Evolutionary conservation across 2,329 filamentous ascomycete species (phyloP).

Genomic region (Penicillium sp.): DNA sequence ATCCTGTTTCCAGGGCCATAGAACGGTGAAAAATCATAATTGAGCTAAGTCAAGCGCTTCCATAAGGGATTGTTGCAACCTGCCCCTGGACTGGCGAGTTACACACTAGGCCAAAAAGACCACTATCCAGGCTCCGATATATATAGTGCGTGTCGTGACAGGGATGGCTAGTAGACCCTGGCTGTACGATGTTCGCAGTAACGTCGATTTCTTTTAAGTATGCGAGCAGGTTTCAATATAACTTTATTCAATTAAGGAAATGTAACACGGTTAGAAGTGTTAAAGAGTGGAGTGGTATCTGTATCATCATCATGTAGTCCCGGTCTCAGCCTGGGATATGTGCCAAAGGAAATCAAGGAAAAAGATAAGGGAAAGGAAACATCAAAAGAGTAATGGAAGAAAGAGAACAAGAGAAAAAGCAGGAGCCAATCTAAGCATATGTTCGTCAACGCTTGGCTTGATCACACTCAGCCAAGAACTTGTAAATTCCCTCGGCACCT

Average conservation of each 20-base stretch:
- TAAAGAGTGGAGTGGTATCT: slow-evolving; percentile 21
- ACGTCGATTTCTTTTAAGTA: neutral
- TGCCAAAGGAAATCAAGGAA: neutral
- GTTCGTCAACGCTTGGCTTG: slow-evolving; percentile 28
- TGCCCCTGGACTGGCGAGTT: no score
- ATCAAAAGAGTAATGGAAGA: neutral
- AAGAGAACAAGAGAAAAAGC: neutral
- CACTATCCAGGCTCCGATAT: no score
- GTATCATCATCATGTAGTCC: slow-evolving; percentile 13
- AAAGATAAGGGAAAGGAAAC: slow-evolving; percentile 1
- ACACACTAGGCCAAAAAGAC: no score
- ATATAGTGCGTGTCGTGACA: no score
- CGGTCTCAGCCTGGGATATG: slow-evolving; percentile 6
- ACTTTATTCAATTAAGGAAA: neutral
- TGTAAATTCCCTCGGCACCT: slow-evolving; percentile 57
- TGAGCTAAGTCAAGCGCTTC: neutral
- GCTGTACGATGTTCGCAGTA: no score
- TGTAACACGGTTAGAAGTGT: neutral
- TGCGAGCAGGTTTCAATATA: neutral
- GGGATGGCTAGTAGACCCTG: neutral
- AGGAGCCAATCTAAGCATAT: neutral
- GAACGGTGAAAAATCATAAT: neutral
- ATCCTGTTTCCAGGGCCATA: neutral
- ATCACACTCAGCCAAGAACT: slow-evolving; percentile 58
- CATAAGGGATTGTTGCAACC: neutral